Percentiles rank a stretch among this genome's conserved stretches.
Conservation (phyloP, 371 early-diverging fungal genomes). For the Phascolomyces articulosus region DNA sequence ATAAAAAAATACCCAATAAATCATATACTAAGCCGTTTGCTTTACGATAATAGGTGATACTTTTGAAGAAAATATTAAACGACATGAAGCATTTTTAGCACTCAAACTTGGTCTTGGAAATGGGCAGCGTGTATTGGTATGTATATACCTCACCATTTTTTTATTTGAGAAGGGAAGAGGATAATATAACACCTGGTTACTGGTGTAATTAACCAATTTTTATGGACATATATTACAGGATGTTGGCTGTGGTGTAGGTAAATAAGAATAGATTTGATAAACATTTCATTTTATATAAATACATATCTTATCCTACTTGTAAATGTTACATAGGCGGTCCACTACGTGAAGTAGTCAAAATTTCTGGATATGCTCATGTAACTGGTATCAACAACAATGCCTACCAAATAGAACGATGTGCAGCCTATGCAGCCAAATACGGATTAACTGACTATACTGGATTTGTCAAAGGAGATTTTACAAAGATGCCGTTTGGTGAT, state of each 20-base stretch:
- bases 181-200: too few relatives aligned
- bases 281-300: not conserved
- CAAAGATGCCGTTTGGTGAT: constrained; percentile 72
- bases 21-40: not conserved
- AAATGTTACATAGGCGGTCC: constrained; percentile 56
- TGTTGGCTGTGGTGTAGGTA: constrained; percentile 84
- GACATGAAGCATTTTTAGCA: constrained; percentile 78
- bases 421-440: constrained; percentile 62
- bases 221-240: constrained; percentile 34
- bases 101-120: constrained; percentile 58
- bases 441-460: constrained; percentile 50
- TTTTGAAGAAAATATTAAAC: constrained; percentile 69
- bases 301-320: too few relatives aligned
- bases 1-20: too few relatives aligned
- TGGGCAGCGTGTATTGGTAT: constrained; percentile 66
- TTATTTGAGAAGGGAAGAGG: too few relatives aligned
- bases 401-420: constrained; percentile 79
- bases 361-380: constrained; percentile 70
- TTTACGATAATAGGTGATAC: constrained; percentile 44
- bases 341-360: constrained; percentile 73
- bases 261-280: constrained; percentile 5
- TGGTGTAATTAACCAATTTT: too few relatives aligned
- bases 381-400: constrained; percentile 85
- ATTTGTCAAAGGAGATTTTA: constrained; percentile 75
- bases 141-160: not conserved